phyloP scores from a whole-genome alignment of 164 flowering plant species.

The Protea cynaroides region DNA sequence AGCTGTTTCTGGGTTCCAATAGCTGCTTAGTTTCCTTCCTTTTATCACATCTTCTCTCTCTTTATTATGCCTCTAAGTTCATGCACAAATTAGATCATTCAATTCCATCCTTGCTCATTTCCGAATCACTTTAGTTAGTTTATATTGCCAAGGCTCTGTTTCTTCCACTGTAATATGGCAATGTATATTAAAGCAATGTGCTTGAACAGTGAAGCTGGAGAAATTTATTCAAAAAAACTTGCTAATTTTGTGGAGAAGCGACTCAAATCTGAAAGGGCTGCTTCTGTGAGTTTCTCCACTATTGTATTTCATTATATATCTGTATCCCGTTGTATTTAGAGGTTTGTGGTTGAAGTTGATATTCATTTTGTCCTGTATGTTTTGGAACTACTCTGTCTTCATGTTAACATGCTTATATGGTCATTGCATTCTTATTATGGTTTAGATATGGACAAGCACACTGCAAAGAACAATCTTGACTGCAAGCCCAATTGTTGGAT shows the following conservation, averaged over 20 bases:
- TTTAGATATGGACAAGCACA: constrained; percentile 98
- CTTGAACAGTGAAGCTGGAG: constrained; percentile 76
- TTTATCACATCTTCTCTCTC: not conserved
- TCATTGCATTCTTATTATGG: constrained; percentile 7
- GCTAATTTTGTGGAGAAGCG: constrained; percentile 91
- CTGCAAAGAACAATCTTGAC: constrained; percentile 89
- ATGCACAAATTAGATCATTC: not conserved
- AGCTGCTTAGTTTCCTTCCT: not conserved
- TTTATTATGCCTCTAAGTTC: not conserved
- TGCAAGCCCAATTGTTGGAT: constrained; percentile 85
- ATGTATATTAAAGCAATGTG: not conserved
- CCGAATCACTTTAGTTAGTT: not conserved
- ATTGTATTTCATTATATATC: too few relatives aligned
- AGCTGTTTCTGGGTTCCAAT: not conserved
- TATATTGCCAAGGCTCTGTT: not conserved
- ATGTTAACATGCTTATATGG: not conserved
- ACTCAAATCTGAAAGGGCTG: constrained; percentile 85
- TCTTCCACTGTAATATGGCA: not conserved
- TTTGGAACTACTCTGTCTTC: not conserved
- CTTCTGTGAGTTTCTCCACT: constrained; percentile 62
- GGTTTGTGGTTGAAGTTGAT: not conserved
- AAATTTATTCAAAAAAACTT: constrained; percentile 84
- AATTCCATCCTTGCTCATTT: not conserved
- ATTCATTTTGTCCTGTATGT: not conserved
- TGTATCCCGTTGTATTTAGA: not conserved